Conservation (phyloP, 352 stramenopile genomes). For the Phytophthora pisi region DNA sequence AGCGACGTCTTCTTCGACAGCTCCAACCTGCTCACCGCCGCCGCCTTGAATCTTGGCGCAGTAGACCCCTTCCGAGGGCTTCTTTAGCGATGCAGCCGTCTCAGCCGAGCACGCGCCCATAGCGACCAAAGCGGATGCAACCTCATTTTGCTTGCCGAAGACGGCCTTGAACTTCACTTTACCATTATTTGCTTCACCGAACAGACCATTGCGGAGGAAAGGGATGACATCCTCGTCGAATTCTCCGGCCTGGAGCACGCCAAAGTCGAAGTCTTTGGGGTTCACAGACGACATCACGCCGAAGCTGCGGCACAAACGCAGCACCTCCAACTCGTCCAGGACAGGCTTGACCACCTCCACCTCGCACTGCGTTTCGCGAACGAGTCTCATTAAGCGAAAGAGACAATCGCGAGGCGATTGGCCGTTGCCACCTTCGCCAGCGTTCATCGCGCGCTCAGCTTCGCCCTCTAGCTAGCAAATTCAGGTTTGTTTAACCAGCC, state of each 20-base stretch:
- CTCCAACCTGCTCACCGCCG: background rate
- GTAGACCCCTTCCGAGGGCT: background rate
- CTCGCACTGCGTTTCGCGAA: background rate
- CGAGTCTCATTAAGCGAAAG: background rate
- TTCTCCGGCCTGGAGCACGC: constrained; percentile 34
- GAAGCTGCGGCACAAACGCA: constrained; percentile 53
- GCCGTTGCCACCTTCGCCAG: background rate
- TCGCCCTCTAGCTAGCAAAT: too few species aligned
- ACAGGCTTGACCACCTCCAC: constrained; percentile 2
- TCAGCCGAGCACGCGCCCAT: constrained; percentile 38
- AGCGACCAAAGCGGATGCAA: constrained; percentile 36
- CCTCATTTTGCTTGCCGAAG: constrained; percentile 56
- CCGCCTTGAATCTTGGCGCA: constrained; percentile 10
- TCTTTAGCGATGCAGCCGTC: background rate
- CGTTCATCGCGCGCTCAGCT: background rate
- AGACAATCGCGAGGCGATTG: background rate
- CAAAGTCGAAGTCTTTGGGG: constrained; percentile 41
- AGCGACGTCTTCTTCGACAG: background rate
- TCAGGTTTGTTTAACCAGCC: too few species aligned
- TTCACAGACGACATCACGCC: constrained; percentile 38
- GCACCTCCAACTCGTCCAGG: constrained; percentile 38
- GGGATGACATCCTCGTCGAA: constrained; percentile 58
- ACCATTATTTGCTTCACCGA: background rate
- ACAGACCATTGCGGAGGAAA: constrained; percentile 46
- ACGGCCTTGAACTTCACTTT: constrained; percentile 29